Conservation (phyloP, 306 rosid species). For the Sechiopsis laciniata region DNA sequence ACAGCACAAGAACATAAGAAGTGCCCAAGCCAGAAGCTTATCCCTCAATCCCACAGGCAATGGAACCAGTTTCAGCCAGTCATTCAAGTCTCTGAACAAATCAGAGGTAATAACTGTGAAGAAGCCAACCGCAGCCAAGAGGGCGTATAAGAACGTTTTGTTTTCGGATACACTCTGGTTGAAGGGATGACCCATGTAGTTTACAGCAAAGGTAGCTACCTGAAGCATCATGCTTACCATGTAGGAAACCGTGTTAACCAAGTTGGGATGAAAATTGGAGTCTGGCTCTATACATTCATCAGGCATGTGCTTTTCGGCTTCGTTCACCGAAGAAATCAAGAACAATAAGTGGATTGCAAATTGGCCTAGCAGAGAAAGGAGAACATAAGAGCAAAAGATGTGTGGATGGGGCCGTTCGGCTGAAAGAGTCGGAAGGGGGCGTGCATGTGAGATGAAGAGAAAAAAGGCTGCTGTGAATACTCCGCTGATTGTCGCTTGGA, state of each 20-base stretch:
- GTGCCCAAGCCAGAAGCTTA: slow-evolving; percentile 75
- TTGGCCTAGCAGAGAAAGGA: slow-evolving; percentile 90
- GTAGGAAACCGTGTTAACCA: slow-evolving; percentile 95
- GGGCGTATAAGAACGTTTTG: slow-evolving; percentile 75
- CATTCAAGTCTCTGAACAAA: slow-evolving; percentile 70
- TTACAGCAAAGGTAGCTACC: slow-evolving; percentile 99
- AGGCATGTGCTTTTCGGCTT: slow-evolving; percentile 94
- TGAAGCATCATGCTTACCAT: slow-evolving; percentile 99
- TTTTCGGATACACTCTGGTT: slow-evolving; percentile 92
- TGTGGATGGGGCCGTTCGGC: slow-evolving; percentile 90
- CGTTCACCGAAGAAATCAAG: slow-evolving; percentile 76
- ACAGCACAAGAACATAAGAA: slow-evolving; percentile 69
- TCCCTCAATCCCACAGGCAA: slow-evolving; percentile 76
- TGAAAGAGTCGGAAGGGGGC: slow-evolving; percentile 84
- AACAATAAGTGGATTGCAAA: slow-evolving; percentile 69
- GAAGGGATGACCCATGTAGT: slow-evolving; percentile 98
- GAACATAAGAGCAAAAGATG: slow-evolving; percentile 68
- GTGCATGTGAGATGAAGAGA: slow-evolving; percentile 95
- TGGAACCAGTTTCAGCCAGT: slow-evolving; percentile 84
- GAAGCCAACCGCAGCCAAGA: slow-evolving; percentile 59
- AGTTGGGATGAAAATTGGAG: slow-evolving; percentile 82
- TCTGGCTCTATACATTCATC: slow-evolving; percentile 96
- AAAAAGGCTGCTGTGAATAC: slow-evolving; percentile 96
- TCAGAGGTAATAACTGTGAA: slow-evolving; percentile 84
- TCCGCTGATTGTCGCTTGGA: slow-evolving; percentile 97